Base-by-base conservation (phyloP, 768 basidiomycete species). In the Boletus rufocinnamomeus region DNA sequence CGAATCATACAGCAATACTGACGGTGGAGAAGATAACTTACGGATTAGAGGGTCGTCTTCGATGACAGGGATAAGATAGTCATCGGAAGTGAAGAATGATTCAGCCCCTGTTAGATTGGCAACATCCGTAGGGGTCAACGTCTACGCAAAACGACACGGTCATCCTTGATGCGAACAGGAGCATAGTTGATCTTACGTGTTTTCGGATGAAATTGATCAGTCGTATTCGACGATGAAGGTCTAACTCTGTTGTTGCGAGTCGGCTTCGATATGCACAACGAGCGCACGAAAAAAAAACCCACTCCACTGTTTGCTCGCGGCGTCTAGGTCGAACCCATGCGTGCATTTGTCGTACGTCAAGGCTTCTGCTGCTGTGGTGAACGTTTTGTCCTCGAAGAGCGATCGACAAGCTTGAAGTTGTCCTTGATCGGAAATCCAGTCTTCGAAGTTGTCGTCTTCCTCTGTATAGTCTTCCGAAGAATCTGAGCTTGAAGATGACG, bases 1-100 rank as follows among this genome's bases (percentile, higher is more conserved):
- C 38, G 35, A 21, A 11, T 38, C n/a, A 52, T 44, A 14, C 30
- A 43, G 35, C 3, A 27, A 30, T n/a, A 55, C 21, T n/a, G 30
- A 34, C 4, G 0, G 6, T 5, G 41, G 9, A 37, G 6, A 28
- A 28, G 30, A 47, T 3, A 13, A 78, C 89, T 68, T 66, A 97
- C 96, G 91, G 25, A 98, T 86, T 14, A 97, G 74, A 2, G 93
- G 89, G 69, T 98, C 96, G 65, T 95, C 89, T 66, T 91, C 87
- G 44, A 97, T 63, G 30, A 83, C 84, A 2, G 96, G 96, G 41
- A 84, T 81, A 23, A 98, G 83, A 67, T 92, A 92, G 55, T 84
- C 83, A 67, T 98, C 95, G 9, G 86, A 83, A 14, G 76, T 69
- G 60, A 95, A 84, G 64, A 93, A 81, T 0, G 79, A 52, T 69